Percentiles rank a stretch among this genome's conserved stretches.
Conservation (phyloP, 495 filamentous ascomycete genomes). For the Penicillium steckii region DNA sequence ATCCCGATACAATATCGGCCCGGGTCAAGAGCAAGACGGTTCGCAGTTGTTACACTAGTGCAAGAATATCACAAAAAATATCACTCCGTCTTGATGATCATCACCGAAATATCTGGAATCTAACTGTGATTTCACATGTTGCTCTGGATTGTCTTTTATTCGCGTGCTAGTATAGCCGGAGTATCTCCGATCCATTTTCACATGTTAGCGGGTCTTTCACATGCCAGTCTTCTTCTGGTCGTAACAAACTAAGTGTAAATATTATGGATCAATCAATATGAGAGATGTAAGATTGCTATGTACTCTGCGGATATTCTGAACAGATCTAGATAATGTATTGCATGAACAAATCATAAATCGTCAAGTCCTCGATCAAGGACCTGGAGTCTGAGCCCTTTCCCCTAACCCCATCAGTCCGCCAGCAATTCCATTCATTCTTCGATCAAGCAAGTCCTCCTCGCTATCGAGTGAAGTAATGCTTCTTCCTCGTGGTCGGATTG, state of each 20-base stretch:
- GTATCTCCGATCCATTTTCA: neutral
- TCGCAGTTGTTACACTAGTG: too few relatives aligned
- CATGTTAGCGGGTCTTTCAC: neutral
- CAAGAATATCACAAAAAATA: too few relatives aligned
- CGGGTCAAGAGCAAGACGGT: too few relatives aligned
- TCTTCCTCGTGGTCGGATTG: constrained; percentile 36
- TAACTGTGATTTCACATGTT: too few relatives aligned
- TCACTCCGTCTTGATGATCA: too few relatives aligned
- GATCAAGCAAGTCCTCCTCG: constrained; percentile 77
- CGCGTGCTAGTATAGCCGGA: too few relatives aligned
- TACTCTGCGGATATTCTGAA: neutral
- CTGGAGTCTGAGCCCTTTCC: constrained; percentile 43
- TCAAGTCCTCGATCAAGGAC: constrained; percentile 10
- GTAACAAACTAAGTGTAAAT: too few relatives aligned
- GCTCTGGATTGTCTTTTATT: too few relatives aligned
- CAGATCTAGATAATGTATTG: neutral
- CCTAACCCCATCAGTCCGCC: constrained; percentile 71
- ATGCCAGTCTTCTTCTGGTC: neutral
- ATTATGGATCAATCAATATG: too few relatives aligned
- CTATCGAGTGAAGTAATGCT: constrained; percentile 75
- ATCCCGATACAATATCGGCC: too few relatives aligned
- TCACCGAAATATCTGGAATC: too few relatives aligned
- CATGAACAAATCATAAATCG: constrained; percentile 10
- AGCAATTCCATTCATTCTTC: constrained; percentile 83
- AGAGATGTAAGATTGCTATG: too few relatives aligned